Percentiles rank a stretch among this genome's conserved stretches.
phyloP scores from a whole-genome alignment of 805 yeast species.

The Clavispora asparagi region DNA sequence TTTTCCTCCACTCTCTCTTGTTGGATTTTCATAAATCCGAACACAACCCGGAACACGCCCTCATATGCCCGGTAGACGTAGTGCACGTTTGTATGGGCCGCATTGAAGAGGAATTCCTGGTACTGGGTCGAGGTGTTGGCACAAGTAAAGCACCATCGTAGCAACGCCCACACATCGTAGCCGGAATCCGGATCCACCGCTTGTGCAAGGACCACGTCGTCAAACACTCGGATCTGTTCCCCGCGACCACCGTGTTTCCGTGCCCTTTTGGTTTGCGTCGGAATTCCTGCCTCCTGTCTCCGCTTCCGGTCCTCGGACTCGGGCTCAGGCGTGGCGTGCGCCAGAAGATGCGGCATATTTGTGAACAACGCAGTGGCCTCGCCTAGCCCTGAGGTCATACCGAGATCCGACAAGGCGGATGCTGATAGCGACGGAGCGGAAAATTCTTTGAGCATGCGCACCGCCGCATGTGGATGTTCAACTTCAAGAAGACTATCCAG shows the following conservation, averaged over 20 bases:
- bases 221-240: slow-evolving; percentile 21
- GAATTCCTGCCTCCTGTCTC: no score
- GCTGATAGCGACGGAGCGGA: slow-evolving; percentile 1
- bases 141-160: slow-evolving; percentile 35
- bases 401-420: slow-evolving; percentile 10
- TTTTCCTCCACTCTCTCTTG: not conserved
- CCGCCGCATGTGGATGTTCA: not conserved
- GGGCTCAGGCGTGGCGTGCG: slow-evolving; percentile 8
- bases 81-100: slow-evolving; percentile 18
- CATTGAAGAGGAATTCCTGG: slow-evolving; percentile 15
- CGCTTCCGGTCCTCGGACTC: not conserved
- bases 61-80: slow-evolving; percentile 20
- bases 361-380: slow-evolving; percentile 15
- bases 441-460: not conserved
- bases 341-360: slow-evolving; percentile 16
- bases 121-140: slow-evolving; percentile 23
- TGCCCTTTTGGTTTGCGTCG: no score
- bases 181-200: slow-evolving; percentile 18
- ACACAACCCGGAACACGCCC: slow-evolving; percentile 15
- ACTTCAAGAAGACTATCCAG: slow-evolving; percentile 8
- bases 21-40: slow-evolving; percentile 17
- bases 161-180: slow-evolving; percentile 26
- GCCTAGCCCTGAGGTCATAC: slow-evolving; percentile 14
- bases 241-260: not conserved
- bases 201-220: slow-evolving; percentile 23